Conservation (phyloP, 2,329 filamentous ascomycete species). For the Fusarium ramigenum region DNA sequence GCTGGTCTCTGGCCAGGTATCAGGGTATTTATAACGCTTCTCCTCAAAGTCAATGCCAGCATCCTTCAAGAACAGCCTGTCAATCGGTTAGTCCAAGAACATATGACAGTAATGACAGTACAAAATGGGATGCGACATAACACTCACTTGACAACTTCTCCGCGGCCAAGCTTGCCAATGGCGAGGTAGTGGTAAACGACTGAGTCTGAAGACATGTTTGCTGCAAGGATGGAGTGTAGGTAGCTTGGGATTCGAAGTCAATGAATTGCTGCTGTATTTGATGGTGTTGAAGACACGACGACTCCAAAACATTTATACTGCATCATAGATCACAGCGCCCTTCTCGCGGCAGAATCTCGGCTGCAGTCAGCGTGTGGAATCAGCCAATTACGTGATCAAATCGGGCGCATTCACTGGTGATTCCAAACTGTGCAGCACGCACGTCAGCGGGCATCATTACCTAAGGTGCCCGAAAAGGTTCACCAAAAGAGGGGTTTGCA, state of each 20-base stretch:
- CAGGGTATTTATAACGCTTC: slow-evolving; percentile 25
- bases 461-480: neutral
- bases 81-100: neutral
- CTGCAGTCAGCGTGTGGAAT: neutral
- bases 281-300: neutral
- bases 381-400: neutral
- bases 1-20: slow-evolving; percentile 30
- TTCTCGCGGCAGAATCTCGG: slow-evolving; percentile 1
- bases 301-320: neutral
- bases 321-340: neutral
- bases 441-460: neutral
- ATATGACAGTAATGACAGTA: too few species aligned
- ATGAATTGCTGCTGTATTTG: neutral
- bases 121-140: neutral
- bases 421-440: neutral
- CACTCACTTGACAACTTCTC: slow-evolving; percentile 41
- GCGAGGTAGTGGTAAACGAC: slow-evolving; percentile 40
- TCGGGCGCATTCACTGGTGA: neutral
- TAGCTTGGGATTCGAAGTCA: neutral
- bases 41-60: slow-evolving; percentile 28
- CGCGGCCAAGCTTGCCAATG: slow-evolving; percentile 42
- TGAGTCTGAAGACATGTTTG: neutral
- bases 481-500: neutral
- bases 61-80: slow-evolving; percentile 33
- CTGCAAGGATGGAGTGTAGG: accelerated